Base-by-base conservation (phyloP, 2,329 filamentous ascomycete genomes). In the Phaeosphaeriaceae sp. region DNA sequence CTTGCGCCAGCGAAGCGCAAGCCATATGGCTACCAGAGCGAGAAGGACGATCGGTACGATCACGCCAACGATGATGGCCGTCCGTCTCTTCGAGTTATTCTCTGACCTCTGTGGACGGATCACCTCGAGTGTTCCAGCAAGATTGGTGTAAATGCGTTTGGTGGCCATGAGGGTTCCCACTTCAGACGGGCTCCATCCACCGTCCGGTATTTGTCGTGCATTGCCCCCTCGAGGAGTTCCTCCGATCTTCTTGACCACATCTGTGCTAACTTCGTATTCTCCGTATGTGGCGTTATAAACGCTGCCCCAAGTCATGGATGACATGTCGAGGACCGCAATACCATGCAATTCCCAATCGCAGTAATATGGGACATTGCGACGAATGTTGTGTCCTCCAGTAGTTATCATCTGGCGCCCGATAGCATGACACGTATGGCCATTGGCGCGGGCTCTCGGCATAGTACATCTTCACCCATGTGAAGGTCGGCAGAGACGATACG, bases 391-490 rank as follows among this genome's bases (percentile, higher is more conserved):
- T 15, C 79, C 79, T 8, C 78, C 79, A 17, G 80, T 67, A 1
- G 76, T 77, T 28, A 80, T 60, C 74, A 81, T 76, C 47, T 79
- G 77, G 6, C 73, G 64, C 6, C 71, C 73, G 6, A 74, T 67
- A n/a, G 71, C 51, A 60, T 79, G 78, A 56, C 79, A 81, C 0
- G 74, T 77, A 24, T 80, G 77, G 5, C 72, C 76, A 52, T 64
- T 64, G 78, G 1, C 78, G 72, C 19, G 78, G 74, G 6, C 59
- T 64, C 10, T 66, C 52, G 2, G 78, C 77, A 44, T 43, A 43
- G 55, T 74, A 79, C 8, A 79, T 65, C 51, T 78, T 73, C 17
- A 74, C 73, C 80, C 81, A 82, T 6, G 62, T 76, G 59, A 82
- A 83, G 0, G 79, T 78, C 0, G 80, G 80, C 1, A 83, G 53